Conservation (phyloP, 2,329 filamentous ascomycete species). For the Cryphonectria naterciae region DNA sequence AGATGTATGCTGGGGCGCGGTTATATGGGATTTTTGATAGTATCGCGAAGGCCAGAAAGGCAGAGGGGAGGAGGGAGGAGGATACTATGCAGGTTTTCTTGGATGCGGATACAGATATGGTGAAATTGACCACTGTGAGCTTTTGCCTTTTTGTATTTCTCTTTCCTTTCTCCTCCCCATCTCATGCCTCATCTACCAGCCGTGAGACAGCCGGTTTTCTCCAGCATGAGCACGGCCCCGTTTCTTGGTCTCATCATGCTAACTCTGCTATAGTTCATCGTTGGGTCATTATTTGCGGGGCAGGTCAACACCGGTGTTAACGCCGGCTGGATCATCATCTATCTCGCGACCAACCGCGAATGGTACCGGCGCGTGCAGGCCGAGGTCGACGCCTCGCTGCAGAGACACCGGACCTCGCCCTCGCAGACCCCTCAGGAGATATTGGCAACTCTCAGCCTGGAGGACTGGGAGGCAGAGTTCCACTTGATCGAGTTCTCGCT, state of each 20-base stretch:
- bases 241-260: not conserved
- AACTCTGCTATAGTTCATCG: slow-evolving; percentile 46
- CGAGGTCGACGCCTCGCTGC: slow-evolving; percentile 52
- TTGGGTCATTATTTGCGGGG: slow-evolving; percentile 60
- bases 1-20: slow-evolving; percentile 48
- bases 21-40: slow-evolving; percentile 54
- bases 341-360: slow-evolving; percentile 50
- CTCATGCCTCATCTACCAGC: not conserved
- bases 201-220: not conserved
- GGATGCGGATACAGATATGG: slow-evolving; percentile 52
- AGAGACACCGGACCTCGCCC: slow-evolving; percentile 43
- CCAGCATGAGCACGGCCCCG: not conserved
- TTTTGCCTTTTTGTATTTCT: not conserved
- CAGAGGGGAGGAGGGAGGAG: slow-evolving; percentile 45
- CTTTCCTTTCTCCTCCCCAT: not conserved
- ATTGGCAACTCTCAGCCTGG: slow-evolving; percentile 50
- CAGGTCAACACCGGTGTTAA: slow-evolving; percentile 61
- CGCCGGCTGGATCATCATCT: slow-evolving; percentile 55
- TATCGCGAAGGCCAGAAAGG: slow-evolving; percentile 51
- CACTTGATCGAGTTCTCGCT: slow-evolving; percentile 56
- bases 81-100: slow-evolving; percentile 59
- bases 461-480: slow-evolving; percentile 61
- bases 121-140: slow-evolving; percentile 47
- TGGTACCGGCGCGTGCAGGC: slow-evolving; percentile 50
- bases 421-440: slow-evolving; percentile 41